phyloP scores from a whole-genome alignment of 164 flowering plant genomes.

The Stephania japonica region DNA sequence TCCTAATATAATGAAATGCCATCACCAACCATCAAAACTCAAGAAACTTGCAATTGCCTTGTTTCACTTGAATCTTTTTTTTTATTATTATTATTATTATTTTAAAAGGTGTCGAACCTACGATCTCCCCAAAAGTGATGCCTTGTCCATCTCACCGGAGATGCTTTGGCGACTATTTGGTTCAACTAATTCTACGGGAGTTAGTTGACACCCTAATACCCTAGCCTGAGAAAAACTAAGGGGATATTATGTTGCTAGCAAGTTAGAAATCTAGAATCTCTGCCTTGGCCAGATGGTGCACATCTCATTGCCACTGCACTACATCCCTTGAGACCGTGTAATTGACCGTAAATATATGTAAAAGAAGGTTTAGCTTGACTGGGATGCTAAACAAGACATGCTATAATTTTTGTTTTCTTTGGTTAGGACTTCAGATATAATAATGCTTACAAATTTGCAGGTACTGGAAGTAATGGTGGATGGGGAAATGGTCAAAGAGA shows the following conservation, averaged over 20 bases:
- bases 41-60: conserved; percentile 8
- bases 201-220: not conserved
- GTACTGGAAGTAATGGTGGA: conserved; percentile 55
- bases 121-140: too few species aligned
- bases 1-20: conserved; percentile 4
- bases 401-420: not conserved
- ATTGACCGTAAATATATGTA: not conserved
- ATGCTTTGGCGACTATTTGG: too few species aligned
- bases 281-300: too few species aligned
- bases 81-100: too few species aligned
- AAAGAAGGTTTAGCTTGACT: not conserved
- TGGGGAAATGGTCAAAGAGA: conserved; percentile 40
- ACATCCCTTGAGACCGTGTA: not conserved
- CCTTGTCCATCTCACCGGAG: too few species aligned
- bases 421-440: not conserved
- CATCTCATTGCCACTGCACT: too few species aligned
- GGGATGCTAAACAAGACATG: not conserved
- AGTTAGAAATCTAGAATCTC: too few species aligned
- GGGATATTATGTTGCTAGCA: too few species aligned
- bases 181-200: not conserved
- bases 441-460: conserved; percentile 26
- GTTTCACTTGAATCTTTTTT: conserved; percentile 16
- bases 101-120: too few species aligned
- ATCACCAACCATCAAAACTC: conserved; percentile 5
- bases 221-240: too few species aligned